Conservation (phyloP, 139 green algal species). For the Astrephomene gubernaculifera region DNA sequence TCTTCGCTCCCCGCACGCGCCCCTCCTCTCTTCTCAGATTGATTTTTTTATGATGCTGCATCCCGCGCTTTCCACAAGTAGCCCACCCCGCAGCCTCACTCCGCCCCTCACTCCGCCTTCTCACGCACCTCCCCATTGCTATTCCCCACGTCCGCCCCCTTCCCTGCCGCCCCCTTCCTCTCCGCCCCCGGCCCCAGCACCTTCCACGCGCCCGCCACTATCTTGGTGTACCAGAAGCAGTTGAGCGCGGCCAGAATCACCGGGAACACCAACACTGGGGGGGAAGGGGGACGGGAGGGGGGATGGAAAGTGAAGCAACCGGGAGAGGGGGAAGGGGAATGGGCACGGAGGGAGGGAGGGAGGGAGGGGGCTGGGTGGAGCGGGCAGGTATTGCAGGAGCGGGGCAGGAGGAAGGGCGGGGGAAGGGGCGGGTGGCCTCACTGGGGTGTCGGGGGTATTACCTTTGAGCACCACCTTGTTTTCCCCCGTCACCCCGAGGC, state of each 20-base stretch:
- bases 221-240: constrained; percentile 53
- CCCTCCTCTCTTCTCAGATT: no score
- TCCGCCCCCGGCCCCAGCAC: not conserved
- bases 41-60: no score
- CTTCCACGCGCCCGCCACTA: constrained; percentile 32
- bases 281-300: not conserved
- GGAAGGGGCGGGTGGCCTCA: not conserved
- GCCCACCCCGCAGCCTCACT: no score
- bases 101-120: no score
- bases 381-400: not conserved
- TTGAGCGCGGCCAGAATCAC: constrained; percentile 46
- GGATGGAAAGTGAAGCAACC: not conserved
- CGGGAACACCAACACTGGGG: constrained; percentile 48
- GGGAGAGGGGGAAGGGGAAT: not conserved
- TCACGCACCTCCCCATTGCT: no score
- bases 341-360: not conserved
- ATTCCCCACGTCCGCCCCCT: no score
- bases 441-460: no score
- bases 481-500: no score
- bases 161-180: not conserved
- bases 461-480: no score
- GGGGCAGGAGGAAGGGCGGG: not conserved
- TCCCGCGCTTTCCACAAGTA: no score
- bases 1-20: no score
- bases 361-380: not conserved